Conservation (phyloP, 768 basidiomycete species). For the Crassisporium funariophilum region DNA sequence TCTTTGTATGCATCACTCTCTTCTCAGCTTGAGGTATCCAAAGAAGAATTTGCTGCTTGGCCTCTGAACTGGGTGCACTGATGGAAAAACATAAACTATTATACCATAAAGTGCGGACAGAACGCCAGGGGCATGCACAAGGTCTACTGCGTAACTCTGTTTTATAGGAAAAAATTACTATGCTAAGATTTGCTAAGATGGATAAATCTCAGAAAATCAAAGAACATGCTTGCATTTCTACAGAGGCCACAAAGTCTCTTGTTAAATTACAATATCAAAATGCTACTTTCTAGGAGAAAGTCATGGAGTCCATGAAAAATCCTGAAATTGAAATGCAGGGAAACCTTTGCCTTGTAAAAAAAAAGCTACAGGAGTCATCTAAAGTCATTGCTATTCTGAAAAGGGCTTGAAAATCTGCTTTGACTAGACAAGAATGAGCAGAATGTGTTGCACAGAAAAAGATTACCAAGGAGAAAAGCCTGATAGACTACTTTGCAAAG, state of each 20-base stretch:
- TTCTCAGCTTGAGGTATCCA: conserved; percentile 2
- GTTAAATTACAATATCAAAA: background rate
- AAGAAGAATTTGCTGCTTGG: background rate
- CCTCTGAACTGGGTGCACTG: background rate
- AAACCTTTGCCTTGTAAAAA: background rate
- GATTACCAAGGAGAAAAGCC: background rate
- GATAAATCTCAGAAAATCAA: conserved; percentile 28
- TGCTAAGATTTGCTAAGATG: conserved; percentile 12
- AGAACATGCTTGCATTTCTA: too few species aligned
- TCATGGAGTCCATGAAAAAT: background rate
- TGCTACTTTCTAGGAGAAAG: background rate
- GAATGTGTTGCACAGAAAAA: too few species aligned
- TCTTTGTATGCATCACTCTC: background rate
- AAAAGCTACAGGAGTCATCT: background rate
- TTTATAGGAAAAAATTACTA: conserved; percentile 5
- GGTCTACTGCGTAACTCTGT: conserved; percentile 2
- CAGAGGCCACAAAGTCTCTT: background rate
- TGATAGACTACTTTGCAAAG: conserved; percentile 14
- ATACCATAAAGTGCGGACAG: background rate
- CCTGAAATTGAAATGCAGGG: background rate
- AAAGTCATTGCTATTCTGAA: too few species aligned
- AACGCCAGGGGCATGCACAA: background rate
- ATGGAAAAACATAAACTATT: background rate
- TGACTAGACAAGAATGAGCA: too few species aligned
- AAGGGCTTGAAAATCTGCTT: too few species aligned